Evolutionary conservation across 768 basidiomycete species (phyloP).

Genomic region (Kwoniella pini): DNA sequence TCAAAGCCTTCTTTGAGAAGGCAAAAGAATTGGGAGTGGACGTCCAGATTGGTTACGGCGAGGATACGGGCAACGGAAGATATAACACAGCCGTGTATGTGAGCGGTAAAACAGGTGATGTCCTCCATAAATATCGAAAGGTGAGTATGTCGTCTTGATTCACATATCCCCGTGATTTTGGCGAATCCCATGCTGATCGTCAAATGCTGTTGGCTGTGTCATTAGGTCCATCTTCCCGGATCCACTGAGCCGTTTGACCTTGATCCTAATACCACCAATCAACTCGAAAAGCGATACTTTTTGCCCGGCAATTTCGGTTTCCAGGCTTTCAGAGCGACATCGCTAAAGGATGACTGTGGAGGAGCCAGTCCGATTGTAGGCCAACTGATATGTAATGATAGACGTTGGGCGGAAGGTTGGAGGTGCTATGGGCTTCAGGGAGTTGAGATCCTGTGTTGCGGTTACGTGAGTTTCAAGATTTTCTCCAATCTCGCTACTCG

Average conservation of each 20-base stretch:
- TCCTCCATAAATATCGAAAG: conserved; percentile 49
- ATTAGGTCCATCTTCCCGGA: conserved; percentile 44
- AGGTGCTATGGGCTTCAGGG: conserved; percentile 49
- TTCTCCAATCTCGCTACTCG: too few relatives aligned
- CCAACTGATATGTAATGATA: conserved; percentile 52
- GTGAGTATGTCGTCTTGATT: conserved; percentile 17
- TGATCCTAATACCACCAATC: conserved; percentile 49
- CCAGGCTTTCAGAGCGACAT: conserved; percentile 45
- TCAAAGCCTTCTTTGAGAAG: conserved; percentile 43
- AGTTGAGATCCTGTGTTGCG: conserved; percentile 50
- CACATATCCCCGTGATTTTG: too few relatives aligned
- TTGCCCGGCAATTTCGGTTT: conserved; percentile 52
- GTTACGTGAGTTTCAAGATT: conserved; percentile 40
- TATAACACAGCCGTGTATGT: conserved; percentile 53
- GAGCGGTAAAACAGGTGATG: conserved; percentile 31
- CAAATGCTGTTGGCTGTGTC: neutral
- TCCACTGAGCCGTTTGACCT: conserved; percentile 50
- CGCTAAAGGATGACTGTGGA: conserved; percentile 30
- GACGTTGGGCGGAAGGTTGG: conserved; percentile 54
- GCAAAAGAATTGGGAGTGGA: conserved; percentile 44
- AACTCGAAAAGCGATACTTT: conserved; percentile 54
- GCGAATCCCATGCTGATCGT: neutral
- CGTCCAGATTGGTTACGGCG: conserved; percentile 52
- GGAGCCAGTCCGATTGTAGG: conserved; percentile 44
- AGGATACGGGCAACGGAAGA: conserved; percentile 40